Base-by-base conservation (phyloP, 2,329 filamentous ascomycete genomes). In the Magnaporthiopsis rhizophila region DNA sequence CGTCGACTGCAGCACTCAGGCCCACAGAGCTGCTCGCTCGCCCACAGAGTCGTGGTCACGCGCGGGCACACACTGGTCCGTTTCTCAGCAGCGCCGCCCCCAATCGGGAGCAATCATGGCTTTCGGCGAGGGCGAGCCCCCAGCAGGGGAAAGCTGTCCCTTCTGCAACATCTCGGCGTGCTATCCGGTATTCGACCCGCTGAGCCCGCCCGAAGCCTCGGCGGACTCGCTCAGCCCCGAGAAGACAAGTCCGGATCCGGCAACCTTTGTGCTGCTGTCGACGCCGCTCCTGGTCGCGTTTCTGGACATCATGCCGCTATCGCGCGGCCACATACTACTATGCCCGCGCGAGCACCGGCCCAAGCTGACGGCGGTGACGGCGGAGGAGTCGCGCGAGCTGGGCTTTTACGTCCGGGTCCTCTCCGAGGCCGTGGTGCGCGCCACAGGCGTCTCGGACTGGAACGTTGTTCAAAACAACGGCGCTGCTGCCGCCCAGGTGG, bases 391-490 rank as follows among this genome's bases (percentile, higher is more conserved):
- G 30, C 80, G 81, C 64, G 87, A 89, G 71, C 81, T 96, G 64
- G 86, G 90, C 70, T 74, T 75, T 66, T 85, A 82, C 79, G 83
- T 96, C 34, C 87, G 91, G 45, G 75, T 94, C 3, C 79, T 97
- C 2, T 90, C 89, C 24, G 80, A 85, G 26, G 90, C 90, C 0
- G 81, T 97, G 53, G 83, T 86, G 38, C 81, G 80, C 62, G 86
- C 87, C 0, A 90, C 88, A 2, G 89, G 88, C 12, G 85, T 91
- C 1, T 81, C 81, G 62, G 93, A 97, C 77, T 98, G 94, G 89
- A 99, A 99, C 75, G 87, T 98, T 36, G 91, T 98, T 64, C 94
- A 98, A 79, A 98, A 98, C 74, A 98, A 97, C 70, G 92, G 94
- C 21, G 88, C 88, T 3, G 86, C 92, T 38, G 94, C 94, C 2